Conservation (phyloP, 2,329 filamentous ascomycete species). For the Fusarium musae region DNA sequence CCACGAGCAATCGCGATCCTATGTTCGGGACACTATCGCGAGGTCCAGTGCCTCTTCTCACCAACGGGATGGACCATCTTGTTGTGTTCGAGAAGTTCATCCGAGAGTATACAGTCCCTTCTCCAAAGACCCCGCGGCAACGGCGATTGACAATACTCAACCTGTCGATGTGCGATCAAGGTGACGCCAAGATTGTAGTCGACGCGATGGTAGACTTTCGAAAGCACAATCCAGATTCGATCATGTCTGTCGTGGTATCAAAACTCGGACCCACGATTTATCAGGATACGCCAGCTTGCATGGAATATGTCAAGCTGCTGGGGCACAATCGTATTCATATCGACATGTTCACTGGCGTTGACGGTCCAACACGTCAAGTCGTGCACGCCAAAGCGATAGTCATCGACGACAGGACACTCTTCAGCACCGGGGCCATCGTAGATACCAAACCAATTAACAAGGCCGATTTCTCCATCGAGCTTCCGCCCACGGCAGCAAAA, state of each 20-base stretch:
- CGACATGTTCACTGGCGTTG: not conserved
- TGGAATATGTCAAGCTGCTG: not conserved
- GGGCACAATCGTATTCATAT: not conserved
- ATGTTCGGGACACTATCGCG: not conserved
- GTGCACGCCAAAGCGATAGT: constrained; percentile 5
- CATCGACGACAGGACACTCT: not conserved
- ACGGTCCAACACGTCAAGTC: not conserved
- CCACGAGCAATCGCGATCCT: not conserved
- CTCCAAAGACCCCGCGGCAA: accelerated
- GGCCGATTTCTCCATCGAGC: constrained; percentile 6
- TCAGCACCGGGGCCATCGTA: not conserved
- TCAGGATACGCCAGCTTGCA: not conserved
- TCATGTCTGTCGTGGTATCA: not conserved
- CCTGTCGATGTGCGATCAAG: constrained; percentile 5
- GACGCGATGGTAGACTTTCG: not conserved
- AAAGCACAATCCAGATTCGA: not conserved
- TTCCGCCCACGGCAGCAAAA: not conserved
- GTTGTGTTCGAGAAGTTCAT: not conserved
- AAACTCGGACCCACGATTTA: not conserved
- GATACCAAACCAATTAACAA: constrained; percentile 5
- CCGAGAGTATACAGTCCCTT: not conserved
- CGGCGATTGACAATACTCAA: constrained; percentile 3
- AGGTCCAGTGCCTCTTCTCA: not conserved
- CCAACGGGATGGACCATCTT: not conserved
- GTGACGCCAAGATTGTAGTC: constrained; percentile 1